Conservation (phyloP, 352 stramenopile species). For the Bremia lactucae region DNA sequence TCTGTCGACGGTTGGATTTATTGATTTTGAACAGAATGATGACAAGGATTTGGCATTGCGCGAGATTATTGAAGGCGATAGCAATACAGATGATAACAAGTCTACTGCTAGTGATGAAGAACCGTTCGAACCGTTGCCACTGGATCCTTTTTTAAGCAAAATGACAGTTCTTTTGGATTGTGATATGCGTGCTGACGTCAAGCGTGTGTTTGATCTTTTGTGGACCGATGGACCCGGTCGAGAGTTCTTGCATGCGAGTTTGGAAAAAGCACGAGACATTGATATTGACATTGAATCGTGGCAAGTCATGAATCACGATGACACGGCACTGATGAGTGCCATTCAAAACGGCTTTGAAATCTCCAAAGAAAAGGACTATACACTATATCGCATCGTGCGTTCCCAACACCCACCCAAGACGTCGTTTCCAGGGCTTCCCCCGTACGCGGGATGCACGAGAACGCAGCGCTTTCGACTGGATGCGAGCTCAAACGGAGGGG, state of each 20-base stretch:
- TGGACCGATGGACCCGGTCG: conserved; percentile 50
- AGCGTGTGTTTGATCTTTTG: conserved; percentile 52
- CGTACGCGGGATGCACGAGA: conserved; percentile 36
- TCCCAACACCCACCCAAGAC: conserved; percentile 54
- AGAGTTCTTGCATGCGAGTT: conserved; percentile 33
- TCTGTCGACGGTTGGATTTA: conserved; percentile 33
- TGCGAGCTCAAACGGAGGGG: conserved; percentile 25
- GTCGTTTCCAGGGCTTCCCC: conserved; percentile 44
- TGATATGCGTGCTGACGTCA: conserved; percentile 50
- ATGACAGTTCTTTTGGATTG: conserved; percentile 64
- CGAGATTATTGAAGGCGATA: conserved; percentile 17
- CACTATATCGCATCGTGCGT: conserved; percentile 29
- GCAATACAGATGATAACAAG: conserved; percentile 30
- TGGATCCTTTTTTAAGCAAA: conserved; percentile 38
- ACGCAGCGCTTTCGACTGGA: conserved; percentile 42
- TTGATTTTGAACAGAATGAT: conserved; percentile 33
- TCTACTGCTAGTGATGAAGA: conserved; percentile 44
- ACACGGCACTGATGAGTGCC: conserved; percentile 8
- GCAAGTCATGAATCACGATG: conserved; percentile 28
- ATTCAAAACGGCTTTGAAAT: conserved; percentile 32
- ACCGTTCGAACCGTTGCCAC: conserved; percentile 43
- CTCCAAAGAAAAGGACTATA: conserved; percentile 41
- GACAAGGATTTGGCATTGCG: conserved; percentile 15
- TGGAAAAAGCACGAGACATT: conserved; percentile 56
- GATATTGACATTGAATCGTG: conserved; percentile 55